A percentile compares a stretch with the other conserved stretches of the same genome.
phyloP scores from a whole-genome alignment of 106 monocot species.

The Dendrobium huoshanense region DNA sequence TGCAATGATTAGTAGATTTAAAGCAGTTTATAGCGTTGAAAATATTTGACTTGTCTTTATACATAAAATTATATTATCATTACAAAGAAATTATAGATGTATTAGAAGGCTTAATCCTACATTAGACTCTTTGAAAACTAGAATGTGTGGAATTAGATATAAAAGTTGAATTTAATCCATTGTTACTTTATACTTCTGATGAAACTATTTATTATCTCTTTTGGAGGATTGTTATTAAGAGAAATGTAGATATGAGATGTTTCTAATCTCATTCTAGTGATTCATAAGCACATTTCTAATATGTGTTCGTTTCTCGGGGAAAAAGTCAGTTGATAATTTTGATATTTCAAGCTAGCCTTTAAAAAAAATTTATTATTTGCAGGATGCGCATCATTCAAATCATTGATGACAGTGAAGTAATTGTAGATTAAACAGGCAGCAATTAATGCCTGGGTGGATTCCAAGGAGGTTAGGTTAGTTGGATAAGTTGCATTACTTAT shows the following conservation, averaged over 20 bases:
- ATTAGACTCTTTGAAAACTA: background rate
- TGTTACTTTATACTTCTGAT: background rate
- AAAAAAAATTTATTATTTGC: conserved; percentile 10
- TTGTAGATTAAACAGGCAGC: conserved; percentile 94
- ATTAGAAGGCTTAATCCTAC: background rate
- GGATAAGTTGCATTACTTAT: background rate
- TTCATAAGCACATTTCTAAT: background rate
- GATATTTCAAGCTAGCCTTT: background rate
- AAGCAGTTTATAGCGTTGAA: background rate
- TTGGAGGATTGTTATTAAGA: background rate
- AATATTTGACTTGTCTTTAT: background rate
- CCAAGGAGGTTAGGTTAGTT: conserved; percentile 76
- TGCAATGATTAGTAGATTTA: background rate
- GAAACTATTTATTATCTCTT: background rate
- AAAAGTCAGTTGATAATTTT: background rate
- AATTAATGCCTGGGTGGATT: conserved; percentile 96
- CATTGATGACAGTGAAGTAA: conserved; percentile 82
- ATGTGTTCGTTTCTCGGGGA: background rate
- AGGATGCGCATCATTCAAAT: conserved; percentile 88
- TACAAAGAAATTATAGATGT: background rate
- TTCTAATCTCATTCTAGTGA: background rate
- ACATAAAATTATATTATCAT: background rate
- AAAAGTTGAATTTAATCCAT: background rate
- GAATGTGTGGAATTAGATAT: background rate
- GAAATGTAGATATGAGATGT: background rate